A percentile compares a stretch with the other conserved stretches of the same genome.
These are phyloP conservation scores for Yamadazyma spencermartinsiae DNA, from an alignment of 1,139 yeast species.

Conservation along the genomic window DNA sequence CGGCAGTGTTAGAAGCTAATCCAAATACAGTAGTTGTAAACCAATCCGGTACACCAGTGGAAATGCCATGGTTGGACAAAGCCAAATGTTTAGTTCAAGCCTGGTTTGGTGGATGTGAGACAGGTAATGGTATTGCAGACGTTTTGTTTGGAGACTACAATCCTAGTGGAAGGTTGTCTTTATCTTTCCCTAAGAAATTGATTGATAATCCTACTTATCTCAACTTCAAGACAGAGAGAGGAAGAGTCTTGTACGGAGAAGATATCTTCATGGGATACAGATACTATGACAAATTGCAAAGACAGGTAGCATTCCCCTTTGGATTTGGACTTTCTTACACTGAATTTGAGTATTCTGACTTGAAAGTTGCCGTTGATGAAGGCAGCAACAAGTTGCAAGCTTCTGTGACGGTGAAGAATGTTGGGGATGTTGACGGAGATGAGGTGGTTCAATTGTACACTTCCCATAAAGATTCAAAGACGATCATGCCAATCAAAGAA, in stretches of 20 bases:
- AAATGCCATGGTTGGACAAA: constrained; percentile 54
- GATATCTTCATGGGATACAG: constrained; percentile 62
- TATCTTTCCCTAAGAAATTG: constrained; percentile 46
- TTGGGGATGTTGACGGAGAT: constrained; percentile 39
- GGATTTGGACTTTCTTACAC: constrained; percentile 65
- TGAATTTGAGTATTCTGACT: constrained; percentile 28
- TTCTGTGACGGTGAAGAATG: constrained; percentile 39
- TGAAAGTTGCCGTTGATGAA: constrained; percentile 17
- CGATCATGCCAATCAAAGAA: constrained; percentile 55
- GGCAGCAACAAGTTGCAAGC: constrained; percentile 13
- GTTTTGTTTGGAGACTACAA: constrained; percentile 26
- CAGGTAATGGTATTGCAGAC: constrained; percentile 26
- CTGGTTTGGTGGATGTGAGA: constrained; percentile 37
- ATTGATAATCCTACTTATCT: constrained; percentile 47
- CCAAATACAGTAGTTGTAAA: constrained; percentile 53
- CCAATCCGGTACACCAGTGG: constrained; percentile 64
- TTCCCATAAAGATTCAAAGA: constrained; percentile 33
- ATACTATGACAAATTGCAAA: constrained; percentile 52
- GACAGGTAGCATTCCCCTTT: constrained; percentile 54
- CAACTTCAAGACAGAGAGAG: constrained; percentile 36
- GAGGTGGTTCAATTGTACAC: constrained; percentile 50
- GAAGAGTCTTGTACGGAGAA: constrained; percentile 54
- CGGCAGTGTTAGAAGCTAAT: constrained; percentile 47
- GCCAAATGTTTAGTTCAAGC: constrained; percentile 51
- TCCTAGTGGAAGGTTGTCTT: constrained; percentile 30